Conservation (phyloP, 2,329 filamentous ascomycete genomes). For the Thelonectria blattea region DNA sequence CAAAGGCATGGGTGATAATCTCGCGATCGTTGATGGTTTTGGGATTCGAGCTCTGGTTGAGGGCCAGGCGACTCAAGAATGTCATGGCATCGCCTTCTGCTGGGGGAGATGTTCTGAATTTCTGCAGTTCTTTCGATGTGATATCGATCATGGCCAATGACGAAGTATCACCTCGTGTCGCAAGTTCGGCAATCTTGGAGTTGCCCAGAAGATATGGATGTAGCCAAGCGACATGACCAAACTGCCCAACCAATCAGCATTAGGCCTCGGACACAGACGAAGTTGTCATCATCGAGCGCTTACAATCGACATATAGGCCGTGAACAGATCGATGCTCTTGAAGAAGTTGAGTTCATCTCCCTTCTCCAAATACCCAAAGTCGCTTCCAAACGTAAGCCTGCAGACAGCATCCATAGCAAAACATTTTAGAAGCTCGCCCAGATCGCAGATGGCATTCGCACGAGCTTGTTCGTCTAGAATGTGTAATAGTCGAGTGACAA, state of each 20-base stretch:
- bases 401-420: slow-evolving; percentile 17
- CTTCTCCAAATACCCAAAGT: slow-evolving; percentile 10
- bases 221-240: slow-evolving; percentile 11
- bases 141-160: neutral
- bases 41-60: slow-evolving; percentile 4
- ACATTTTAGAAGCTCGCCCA: neutral
- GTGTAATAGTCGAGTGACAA: neutral
- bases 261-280: neutral
- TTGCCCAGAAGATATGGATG: slow-evolving; percentile 12
- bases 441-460: neutral
- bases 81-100: slow-evolving; percentile 10
- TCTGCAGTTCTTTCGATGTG: neutral
- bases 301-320: slow-evolving; percentile 15
- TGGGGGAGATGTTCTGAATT: slow-evolving; percentile 2
- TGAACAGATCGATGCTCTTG: slow-evolving; percentile 4
- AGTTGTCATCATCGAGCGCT: neutral
- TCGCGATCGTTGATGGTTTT: slow-evolving; percentile 10
- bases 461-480: slow-evolving; percentile 5
- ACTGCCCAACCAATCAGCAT: neutral
- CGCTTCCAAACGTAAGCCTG: slow-evolving; percentile 7
- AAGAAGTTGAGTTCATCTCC: slow-evolving; percentile 8
- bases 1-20: slow-evolving; percentile 12
- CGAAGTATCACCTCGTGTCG: slow-evolving; percentile 3
- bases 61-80: slow-evolving; percentile 4
- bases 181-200: neutral